phyloP scores from a whole-genome alignment of 129 eudicot species.

The Escallonia rubra region DNA sequence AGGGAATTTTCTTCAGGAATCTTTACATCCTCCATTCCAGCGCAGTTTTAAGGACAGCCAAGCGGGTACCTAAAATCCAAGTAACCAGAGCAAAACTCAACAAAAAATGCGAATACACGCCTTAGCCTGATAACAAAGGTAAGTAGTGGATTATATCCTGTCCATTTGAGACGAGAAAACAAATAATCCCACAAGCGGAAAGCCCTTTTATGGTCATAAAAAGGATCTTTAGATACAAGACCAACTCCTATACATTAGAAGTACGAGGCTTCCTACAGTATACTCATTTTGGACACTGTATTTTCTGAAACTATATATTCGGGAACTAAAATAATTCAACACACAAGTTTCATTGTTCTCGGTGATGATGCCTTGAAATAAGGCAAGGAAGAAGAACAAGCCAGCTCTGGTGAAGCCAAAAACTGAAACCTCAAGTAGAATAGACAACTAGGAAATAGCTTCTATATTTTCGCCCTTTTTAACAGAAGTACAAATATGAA shows the following conservation, averaged over 20 bases:
- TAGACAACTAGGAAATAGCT: not conserved
- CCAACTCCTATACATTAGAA: not conserved
- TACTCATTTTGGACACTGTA: not conserved
- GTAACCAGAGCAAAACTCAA: not conserved
- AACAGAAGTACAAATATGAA: not conserved
- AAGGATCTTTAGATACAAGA: no score
- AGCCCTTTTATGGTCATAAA: not conserved
- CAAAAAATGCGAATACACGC: not conserved
- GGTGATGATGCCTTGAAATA: no score
- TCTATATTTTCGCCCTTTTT: not conserved
- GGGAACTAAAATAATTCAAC: no score
- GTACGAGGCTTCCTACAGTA: no score
- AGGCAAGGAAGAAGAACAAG: no score
- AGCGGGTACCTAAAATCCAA: not conserved
- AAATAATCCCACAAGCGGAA: not conserved
- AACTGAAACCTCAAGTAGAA: no score
- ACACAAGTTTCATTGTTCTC: no score
- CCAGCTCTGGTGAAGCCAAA: no score
- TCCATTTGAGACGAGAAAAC: not conserved
- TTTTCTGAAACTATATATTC: not conserved
- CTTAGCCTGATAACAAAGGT: no score
- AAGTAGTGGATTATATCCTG: not conserved
- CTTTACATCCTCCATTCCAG: conserved; percentile 14
- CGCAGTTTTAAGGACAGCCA: not conserved
- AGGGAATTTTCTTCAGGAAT: not conserved